phyloP scores from a whole-genome alignment of 176 grass and related monocot genomes.

The Juncus inflexus region DNA sequence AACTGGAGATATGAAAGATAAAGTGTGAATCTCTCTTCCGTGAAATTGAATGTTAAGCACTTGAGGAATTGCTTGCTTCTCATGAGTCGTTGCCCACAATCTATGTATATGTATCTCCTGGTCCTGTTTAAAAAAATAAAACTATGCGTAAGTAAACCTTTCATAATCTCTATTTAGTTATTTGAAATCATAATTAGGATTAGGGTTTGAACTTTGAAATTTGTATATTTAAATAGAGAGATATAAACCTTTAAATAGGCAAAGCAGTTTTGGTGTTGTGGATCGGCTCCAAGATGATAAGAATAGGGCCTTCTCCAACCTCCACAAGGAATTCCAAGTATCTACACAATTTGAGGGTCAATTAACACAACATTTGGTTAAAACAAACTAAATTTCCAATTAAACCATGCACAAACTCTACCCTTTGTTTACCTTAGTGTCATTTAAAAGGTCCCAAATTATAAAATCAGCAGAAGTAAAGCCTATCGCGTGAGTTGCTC shows the following conservation, averaged over 20 bases:
- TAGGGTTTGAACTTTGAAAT: no score
- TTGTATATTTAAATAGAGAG: slow-evolving; percentile 5
- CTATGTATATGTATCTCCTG: slow-evolving; percentile 71
- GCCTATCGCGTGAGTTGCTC: slow-evolving; percentile 62
- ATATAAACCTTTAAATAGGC: slow-evolving; percentile 81
- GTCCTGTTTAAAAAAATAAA: slow-evolving; percentile 45
- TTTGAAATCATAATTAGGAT: no score
- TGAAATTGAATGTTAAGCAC: slow-evolving; percentile 82
- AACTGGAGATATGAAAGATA: slow-evolving; percentile 60
- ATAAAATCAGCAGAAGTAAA: slow-evolving; percentile 94
- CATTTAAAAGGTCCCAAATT: slow-evolving; percentile 89
- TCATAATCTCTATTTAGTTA: no score
- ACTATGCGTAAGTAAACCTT: not conserved
- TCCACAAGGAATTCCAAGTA: slow-evolving; percentile 74
- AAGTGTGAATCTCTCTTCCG: slow-evolving; percentile 88
- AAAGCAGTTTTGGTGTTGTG: slow-evolving; percentile 78
- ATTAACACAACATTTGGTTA: slow-evolving; percentile 11
- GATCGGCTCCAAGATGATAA: slow-evolving; percentile 71
- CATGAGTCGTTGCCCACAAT: slow-evolving; percentile 46
- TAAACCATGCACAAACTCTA: no score
- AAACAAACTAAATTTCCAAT: not conserved
- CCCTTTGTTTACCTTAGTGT: slow-evolving; percentile 54
- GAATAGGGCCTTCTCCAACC: slow-evolving; percentile 89
- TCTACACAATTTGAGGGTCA: slow-evolving; percentile 22
- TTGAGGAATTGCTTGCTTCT: slow-evolving; percentile 65